Evolutionary conservation across 1,284 basidiomycete species (phyloP).

Genomic region (Caloboletus firmus): DNA sequence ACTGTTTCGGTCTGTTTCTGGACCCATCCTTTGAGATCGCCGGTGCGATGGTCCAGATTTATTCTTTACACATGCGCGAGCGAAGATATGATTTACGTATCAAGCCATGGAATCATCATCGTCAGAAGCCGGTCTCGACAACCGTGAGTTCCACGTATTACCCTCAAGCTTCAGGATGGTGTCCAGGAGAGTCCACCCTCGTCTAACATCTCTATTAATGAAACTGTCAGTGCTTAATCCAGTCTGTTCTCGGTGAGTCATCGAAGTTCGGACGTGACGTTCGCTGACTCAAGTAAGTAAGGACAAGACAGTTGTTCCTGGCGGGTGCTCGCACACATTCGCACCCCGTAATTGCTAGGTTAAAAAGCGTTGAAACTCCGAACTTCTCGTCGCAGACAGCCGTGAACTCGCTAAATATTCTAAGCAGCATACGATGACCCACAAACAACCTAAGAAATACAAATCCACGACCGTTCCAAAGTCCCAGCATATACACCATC

Average conservation of each 20-base stretch:
- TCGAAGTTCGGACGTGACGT: slow-evolving; percentile 16
- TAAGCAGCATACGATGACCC: slow-evolving; percentile 15
- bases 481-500: slow-evolving; percentile 25
- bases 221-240: slow-evolving; percentile 2
- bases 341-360: slow-evolving; percentile 25
- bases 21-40: background rate
- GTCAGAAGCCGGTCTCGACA: slow-evolving; percentile 4
- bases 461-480: slow-evolving; percentile 19
- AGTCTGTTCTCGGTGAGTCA: slow-evolving; percentile 20
- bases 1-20: background rate
- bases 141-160: slow-evolving; percentile 13
- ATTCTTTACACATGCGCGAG: background rate
- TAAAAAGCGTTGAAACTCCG: slow-evolving; percentile 15
- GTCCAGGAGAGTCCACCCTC: background rate
- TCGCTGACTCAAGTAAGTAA: slow-evolving; percentile 1
- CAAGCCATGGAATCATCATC: background rate
- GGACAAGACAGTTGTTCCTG: slow-evolving; percentile 8
- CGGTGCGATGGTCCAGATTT: background rate
- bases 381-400: slow-evolving; percentile 13
- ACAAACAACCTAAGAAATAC: slow-evolving; percentile 25
- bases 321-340: background rate
- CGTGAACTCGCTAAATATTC: slow-evolving; percentile 1
- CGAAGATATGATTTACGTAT: slow-evolving; percentile 10
- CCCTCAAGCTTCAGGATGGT: background rate
- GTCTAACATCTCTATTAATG: slow-evolving; percentile 10